phyloP scores from a whole-genome alignment of 139 green algal genomes.

The Micromonas commoda region DNA sequence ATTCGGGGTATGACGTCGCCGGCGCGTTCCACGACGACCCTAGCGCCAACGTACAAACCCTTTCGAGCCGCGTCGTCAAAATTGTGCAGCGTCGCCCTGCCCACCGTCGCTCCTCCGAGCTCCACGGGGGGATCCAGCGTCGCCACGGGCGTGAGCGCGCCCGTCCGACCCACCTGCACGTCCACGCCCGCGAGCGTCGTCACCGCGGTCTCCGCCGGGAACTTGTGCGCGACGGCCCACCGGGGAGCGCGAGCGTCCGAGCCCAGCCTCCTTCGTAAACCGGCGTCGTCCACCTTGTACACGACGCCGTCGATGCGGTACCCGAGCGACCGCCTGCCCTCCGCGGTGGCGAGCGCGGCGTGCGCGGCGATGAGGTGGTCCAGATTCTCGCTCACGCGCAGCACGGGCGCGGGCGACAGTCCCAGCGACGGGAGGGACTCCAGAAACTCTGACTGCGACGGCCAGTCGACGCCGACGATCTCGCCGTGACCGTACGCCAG shows the following conservation, averaged over 20 bases:
- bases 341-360: neutral
- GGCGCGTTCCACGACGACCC: constrained; percentile 22
- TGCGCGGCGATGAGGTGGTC: neutral
- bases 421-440: neutral
- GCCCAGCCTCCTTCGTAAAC: neutral
- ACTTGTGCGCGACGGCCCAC: constrained; percentile 22
- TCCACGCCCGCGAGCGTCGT: constrained; percentile 19
- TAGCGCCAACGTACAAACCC: neutral
- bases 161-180: constrained; percentile 16
- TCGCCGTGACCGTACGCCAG: constrained; percentile 12
- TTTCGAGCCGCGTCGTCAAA: constrained; percentile 16
- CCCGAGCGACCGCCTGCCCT: neutral
- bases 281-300: constrained; percentile 15
- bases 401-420: neutral
- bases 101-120: constrained; percentile 4
- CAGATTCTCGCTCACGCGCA: neutral
- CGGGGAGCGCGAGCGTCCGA: neutral
- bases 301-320: constrained; percentile 23
- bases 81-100: constrained; percentile 24
- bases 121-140: neutral
- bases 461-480: neutral
- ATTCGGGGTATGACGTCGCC: constrained; percentile 23
- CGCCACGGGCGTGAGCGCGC: constrained; percentile 17
- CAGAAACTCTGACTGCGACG: neutral
- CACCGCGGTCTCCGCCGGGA: neutral